Percentiles rank a stretch among this genome's conserved stretches.
phyloP scores from a whole-genome alignment of 208 protist genomes.

The Blastocrithidia nonstop region DNA sequence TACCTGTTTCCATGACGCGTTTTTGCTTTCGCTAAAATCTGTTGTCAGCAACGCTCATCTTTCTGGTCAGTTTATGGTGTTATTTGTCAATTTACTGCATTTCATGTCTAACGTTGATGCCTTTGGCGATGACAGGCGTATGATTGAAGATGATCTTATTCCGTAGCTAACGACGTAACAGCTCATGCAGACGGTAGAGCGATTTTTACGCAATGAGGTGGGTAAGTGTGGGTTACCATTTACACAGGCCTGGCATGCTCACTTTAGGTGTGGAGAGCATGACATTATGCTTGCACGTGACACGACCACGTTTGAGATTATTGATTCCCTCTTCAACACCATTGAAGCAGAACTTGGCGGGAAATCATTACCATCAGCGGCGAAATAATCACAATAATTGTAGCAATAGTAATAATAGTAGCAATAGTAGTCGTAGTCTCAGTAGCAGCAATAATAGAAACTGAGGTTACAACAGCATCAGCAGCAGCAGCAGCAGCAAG shows the following conservation, averaged over 20 bases:
- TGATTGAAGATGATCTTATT: slow-evolving; percentile 26
- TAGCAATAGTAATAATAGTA: not conserved
- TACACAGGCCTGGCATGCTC: slow-evolving; percentile 67
- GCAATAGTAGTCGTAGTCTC: slow-evolving; percentile 1
- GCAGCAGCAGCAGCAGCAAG: too few species aligned
- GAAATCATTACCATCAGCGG: too few species aligned
- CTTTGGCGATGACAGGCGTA: slow-evolving; percentile 24
- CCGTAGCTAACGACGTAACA: slow-evolving; percentile 37
- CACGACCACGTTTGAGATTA: slow-evolving; percentile 39
- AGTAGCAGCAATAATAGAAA: not conserved
- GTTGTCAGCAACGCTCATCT: slow-evolving; percentile 27
- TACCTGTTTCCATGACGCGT: slow-evolving; percentile 69
- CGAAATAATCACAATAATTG: too few species aligned
- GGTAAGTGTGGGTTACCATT: slow-evolving; percentile 37
- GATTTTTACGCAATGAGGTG: slow-evolving; percentile 61
- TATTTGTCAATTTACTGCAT: slow-evolving; percentile 78
- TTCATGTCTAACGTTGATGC: slow-evolving; percentile 84
- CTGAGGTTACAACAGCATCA: slow-evolving; percentile 6
- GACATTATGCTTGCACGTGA: slow-evolving; percentile 54
- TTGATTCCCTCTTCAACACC: slow-evolving; percentile 35
- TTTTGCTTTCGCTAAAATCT: slow-evolving; percentile 53
- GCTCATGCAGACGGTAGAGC: slow-evolving; percentile 25
- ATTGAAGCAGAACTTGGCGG: slow-evolving; percentile 22
- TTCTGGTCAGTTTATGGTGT: slow-evolving; percentile 42
- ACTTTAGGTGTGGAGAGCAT: slow-evolving; percentile 46